Conservation (phyloP, 306 rosid species). For the Medicago ruthenica region DNA sequence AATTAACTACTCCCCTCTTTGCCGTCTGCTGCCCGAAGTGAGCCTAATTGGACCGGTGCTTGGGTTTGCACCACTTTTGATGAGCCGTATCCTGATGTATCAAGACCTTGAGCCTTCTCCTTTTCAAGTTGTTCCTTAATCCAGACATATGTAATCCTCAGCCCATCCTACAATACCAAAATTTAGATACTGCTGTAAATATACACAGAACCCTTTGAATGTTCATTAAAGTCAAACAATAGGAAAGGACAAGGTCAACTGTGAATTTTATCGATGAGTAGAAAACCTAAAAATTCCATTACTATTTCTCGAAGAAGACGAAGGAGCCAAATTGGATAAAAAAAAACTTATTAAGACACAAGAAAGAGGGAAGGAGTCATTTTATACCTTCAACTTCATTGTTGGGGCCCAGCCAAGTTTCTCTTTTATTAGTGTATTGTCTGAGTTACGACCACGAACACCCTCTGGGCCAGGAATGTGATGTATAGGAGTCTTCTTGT, state of each 20-base stretch:
- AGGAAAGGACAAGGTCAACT: background rate
- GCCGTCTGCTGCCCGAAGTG: conserved; percentile 93
- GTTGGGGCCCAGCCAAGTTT: conserved; percentile 99
- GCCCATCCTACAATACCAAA: conserved; percentile 73
- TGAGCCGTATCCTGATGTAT: conserved; percentile 73
- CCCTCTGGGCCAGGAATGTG: conserved; percentile 99
- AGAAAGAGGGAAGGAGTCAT: background rate
- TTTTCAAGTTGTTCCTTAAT: conserved; percentile 97
- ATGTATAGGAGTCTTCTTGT: conserved; percentile 81
- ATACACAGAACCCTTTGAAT: conserved; percentile 8
- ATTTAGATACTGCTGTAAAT: conserved; percentile 36
- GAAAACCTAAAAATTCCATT: conserved; percentile 26
- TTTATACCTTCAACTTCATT: conserved; percentile 89
- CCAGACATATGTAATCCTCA: conserved; percentile 93
- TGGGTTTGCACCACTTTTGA: conserved; percentile 97
- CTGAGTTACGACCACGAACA: conserved; percentile 98
- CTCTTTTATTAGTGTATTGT: conserved; percentile 95
- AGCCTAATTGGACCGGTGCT: conserved; percentile 96
- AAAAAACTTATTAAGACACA: background rate
- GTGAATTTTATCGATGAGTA: background rate
- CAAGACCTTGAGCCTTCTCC: conserved; percentile 76
- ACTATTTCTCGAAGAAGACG: background rate
- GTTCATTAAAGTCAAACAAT: background rate
- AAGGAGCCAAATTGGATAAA: background rate
- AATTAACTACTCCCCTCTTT: conserved; percentile 61